Evolutionary conservation across 73 alveolate genomes (phyloP).

Genomic region (Tetrahymena thermophila): DNA sequence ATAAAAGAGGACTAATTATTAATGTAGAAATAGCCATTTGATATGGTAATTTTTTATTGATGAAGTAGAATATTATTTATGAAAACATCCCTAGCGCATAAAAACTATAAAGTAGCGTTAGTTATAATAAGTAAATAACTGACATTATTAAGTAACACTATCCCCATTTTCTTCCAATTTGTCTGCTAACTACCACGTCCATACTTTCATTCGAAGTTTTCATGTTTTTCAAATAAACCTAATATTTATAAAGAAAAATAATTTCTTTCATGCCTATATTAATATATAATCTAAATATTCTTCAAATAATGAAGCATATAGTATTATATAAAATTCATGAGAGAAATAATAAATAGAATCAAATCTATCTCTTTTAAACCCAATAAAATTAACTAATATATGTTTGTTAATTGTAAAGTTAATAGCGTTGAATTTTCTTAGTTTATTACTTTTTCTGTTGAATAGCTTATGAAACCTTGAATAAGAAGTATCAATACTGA

Average conservation of each 20-base stretch:
- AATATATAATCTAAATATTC: no score
- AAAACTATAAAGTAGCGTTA: background rate
- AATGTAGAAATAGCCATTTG: background rate
- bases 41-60: background rate
- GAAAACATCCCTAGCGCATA: background rate
- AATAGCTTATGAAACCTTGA: background rate
- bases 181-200: background rate
- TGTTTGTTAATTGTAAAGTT: no score
- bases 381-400: no score
- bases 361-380: no score
- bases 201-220: background rate
- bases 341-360: no score
- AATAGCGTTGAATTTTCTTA: no score
- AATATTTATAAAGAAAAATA: background rate
- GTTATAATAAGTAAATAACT: background rate
- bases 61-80: background rate
- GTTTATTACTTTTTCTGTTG: background rate
- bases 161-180: background rate
- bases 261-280: no score
- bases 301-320: no score
- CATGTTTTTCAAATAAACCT: background rate
- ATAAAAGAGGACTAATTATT: background rate
- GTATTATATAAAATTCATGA: no score
- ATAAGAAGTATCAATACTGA: background rate
- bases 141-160: background rate